These are phyloP conservation scores for Plasmopara viticola DNA, from an alignment of 352 stramenopile genomes.

Conservation along the genomic window DNA sequence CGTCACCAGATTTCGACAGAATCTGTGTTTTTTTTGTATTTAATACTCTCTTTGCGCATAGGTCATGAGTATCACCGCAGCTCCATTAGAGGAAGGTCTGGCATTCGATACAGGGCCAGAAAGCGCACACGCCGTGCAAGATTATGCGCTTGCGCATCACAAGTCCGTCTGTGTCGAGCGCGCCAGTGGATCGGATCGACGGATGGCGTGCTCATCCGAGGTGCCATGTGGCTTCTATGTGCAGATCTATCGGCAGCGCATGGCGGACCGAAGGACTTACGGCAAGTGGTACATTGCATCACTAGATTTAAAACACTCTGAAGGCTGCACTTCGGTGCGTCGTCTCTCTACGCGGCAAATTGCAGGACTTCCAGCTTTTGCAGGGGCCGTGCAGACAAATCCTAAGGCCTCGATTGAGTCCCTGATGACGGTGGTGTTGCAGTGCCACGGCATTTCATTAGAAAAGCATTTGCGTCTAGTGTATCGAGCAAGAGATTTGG, in stretches of 20 bases:
- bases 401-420: constrained; percentile 15
- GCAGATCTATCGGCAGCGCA: constrained; percentile 28
- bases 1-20: no score
- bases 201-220: constrained; percentile 19
- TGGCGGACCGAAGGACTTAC: constrained; percentile 20
- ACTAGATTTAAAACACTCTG: constrained; percentile 20
- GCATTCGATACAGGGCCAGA: constrained; percentile 22
- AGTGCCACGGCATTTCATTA: constrained; percentile 18
- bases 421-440: constrained; percentile 13
- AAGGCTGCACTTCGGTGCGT: constrained; percentile 11
- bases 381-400: constrained; percentile 11
- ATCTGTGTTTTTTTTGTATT: no score
- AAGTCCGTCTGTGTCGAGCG: constrained; percentile 24
- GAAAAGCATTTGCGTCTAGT: constrained; percentile 23
- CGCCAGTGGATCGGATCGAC: constrained; percentile 23
- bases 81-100: constrained; percentile 14
- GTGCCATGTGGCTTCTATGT: constrained; percentile 23
- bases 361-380: constrained; percentile 17
- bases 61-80: constrained; percentile 12
- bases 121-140: constrained; percentile 24
- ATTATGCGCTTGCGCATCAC: constrained; percentile 22
- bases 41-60: no score
- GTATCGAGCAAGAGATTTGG: constrained; percentile 24
- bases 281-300: constrained; percentile 33
- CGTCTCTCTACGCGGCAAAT: constrained; percentile 24